Percentiles rank a stretch among this genome's conserved stretches.
These are phyloP conservation scores for Trichosanthes truncata DNA, from an alignment of 306 rosid genomes.

Conservation along the genomic window DNA sequence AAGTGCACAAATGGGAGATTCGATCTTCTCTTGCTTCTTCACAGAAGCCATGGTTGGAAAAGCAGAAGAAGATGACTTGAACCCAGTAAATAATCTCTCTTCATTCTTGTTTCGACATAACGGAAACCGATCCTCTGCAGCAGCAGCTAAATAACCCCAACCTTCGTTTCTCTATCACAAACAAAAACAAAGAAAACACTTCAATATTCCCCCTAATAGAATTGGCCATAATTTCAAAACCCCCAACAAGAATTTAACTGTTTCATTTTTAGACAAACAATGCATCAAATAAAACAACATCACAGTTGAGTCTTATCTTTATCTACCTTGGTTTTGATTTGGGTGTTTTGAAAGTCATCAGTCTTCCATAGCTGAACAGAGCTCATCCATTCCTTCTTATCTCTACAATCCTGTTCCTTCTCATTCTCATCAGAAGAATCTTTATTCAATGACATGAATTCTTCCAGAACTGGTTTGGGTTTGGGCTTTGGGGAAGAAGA, in stretches of 20 bases:
- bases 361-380: conserved; percentile 90
- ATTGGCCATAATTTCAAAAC: not conserved
- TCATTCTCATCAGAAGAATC: conserved; percentile 27
- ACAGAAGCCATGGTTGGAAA: conserved; percentile 23
- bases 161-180: conserved; percentile 43
- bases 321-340: conserved; percentile 51
- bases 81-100: conserved; percentile 44
- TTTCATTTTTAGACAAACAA: not conserved
- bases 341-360: conserved; percentile 18
- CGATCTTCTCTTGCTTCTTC: conserved; percentile 62
- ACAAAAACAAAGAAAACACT: not conserved
- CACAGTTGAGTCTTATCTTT: not conserved
- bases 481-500: conserved; percentile 12
- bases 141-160: conserved; percentile 19
- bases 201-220: not conserved
- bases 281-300: not conserved
- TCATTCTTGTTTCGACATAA: conserved; percentile 35
- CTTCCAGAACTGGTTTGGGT: conserved; percentile 65
- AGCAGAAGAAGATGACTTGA: conserved; percentile 38
- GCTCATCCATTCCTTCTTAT: conserved; percentile 96
- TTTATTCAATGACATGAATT: conserved; percentile 66
- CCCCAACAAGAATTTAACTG: not conserved
- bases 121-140: conserved; percentile 36
- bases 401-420: conserved; percentile 47
- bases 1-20: conserved; percentile 41